Conservation (phyloP, 495 filamentous ascomycete genomes). For the Aspergillus baeticus region DNA sequence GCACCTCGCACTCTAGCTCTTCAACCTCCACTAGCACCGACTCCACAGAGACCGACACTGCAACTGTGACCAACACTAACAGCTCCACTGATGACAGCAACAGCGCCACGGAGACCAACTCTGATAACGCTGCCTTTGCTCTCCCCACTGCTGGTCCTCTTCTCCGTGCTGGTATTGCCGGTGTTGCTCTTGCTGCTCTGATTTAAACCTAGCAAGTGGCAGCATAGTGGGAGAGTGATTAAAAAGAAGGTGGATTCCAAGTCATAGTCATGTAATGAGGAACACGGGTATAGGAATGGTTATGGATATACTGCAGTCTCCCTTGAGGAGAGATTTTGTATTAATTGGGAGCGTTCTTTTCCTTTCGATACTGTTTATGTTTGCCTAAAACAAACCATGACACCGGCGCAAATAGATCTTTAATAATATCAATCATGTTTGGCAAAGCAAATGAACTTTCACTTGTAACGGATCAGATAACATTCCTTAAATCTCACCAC, state of each 20-base stretch:
- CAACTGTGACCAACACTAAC: slow-evolving; percentile 16
- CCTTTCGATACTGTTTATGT: slow-evolving; percentile 15
- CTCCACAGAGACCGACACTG: background rate
- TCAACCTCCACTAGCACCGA: slow-evolving; percentile 1
- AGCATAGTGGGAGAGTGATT: background rate
- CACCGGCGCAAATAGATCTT: slow-evolving; percentile 23
- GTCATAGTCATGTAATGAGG: slow-evolving; percentile 20
- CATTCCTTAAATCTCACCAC: too few species aligned
- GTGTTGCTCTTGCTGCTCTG: slow-evolving; percentile 47
- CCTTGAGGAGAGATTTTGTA: slow-evolving; percentile 16
- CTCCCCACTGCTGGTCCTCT: slow-evolving; percentile 38
- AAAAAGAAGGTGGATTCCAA: background rate
- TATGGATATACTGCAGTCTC: slow-evolving; percentile 26
- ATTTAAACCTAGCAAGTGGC: slow-evolving; percentile 35
- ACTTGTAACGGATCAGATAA: too few species aligned
- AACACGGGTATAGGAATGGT: slow-evolving; percentile 24
- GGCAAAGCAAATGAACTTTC: background rate
- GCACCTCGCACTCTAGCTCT: background rate
- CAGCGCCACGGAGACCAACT: slow-evolving; percentile 23
- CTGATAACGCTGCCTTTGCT: slow-evolving; percentile 29
- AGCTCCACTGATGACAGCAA: background rate
- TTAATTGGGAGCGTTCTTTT: slow-evolving; percentile 17
- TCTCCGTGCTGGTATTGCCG: slow-evolving; percentile 38
- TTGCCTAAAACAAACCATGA: slow-evolving; percentile 22
- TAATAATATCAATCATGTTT: background rate